Evolutionary conservation across 768 basidiomycete genomes (phyloP).

Genomic region (Tephrocybe sp.): DNA sequence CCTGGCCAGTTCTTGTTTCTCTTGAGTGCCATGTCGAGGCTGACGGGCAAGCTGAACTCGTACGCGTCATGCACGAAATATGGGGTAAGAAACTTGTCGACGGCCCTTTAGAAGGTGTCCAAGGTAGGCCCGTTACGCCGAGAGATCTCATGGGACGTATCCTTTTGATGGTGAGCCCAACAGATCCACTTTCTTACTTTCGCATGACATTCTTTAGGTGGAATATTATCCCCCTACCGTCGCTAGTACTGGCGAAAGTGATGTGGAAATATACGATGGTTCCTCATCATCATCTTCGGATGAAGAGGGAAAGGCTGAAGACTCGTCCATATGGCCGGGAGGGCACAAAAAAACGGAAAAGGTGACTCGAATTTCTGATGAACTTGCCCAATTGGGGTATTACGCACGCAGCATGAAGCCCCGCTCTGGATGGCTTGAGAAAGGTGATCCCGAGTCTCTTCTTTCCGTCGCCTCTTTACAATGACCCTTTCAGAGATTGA

Average conservation of each 20-base stretch:
- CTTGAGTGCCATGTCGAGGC: slow-evolving; percentile 63
- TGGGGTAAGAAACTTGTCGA: slow-evolving; percentile 56
- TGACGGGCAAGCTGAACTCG: slow-evolving; percentile 51
- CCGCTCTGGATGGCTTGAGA: slow-evolving; percentile 44
- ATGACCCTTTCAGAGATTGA: slow-evolving; percentile 28
- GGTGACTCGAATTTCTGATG: slow-evolving; percentile 41
- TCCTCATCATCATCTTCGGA: slow-evolving; percentile 29
- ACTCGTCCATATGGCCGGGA: slow-evolving; percentile 13
- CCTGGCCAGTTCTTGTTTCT: slow-evolving; percentile 61
- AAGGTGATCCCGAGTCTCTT: slow-evolving; percentile 30
- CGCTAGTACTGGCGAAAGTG: slow-evolving; percentile 22
- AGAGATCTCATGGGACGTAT: slow-evolving; percentile 51
- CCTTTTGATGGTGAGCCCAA: slow-evolving; percentile 49
- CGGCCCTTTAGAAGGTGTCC: slow-evolving; percentile 34
- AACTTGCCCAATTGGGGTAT: slow-evolving; percentile 55
- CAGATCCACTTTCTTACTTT: neutral
- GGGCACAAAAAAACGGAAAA: slow-evolving; percentile 18
- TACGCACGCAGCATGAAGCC: slow-evolving; percentile 69
- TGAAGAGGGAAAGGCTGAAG: slow-evolving; percentile 10
- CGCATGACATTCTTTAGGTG: slow-evolving; percentile 33
- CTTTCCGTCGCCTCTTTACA: neutral
- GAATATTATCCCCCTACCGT: slow-evolving; percentile 49
- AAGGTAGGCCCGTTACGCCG: slow-evolving; percentile 40
- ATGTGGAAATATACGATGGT: slow-evolving; percentile 18
- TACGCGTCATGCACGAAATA: slow-evolving; percentile 45